A percentile compares a stretch with the other conserved stretches of the same genome.
Evolutionary conservation across 2,329 filamentous ascomycete genomes (phyloP).

Genomic region (Trichoderma sp.): DNA sequence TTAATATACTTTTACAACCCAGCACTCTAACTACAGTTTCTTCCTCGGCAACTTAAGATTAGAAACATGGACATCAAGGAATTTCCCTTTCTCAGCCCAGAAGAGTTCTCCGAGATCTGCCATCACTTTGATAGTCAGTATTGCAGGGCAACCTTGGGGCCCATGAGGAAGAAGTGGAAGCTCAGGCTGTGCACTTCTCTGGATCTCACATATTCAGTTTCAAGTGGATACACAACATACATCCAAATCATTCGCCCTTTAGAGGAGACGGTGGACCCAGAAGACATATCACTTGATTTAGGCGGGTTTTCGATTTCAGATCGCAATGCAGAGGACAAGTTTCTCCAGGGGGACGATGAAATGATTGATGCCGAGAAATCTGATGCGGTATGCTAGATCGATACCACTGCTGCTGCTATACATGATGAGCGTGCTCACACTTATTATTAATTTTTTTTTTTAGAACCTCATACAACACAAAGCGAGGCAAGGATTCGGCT

Average conservation of each 20-base stretch:
- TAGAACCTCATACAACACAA: constrained; percentile 42
- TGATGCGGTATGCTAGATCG: constrained; percentile 44
- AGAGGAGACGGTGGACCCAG: constrained; percentile 42
- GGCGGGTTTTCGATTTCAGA: constrained; percentile 44
- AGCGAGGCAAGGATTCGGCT: constrained; percentile 36
- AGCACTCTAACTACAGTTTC: background rate
- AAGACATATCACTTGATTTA: constrained; percentile 46
- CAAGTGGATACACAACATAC: constrained; percentile 49
- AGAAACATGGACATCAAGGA: constrained; percentile 42
- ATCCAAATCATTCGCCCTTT: constrained; percentile 56
- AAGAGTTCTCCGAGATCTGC: constrained; percentile 65
- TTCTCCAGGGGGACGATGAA: constrained; percentile 38
- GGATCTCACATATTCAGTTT: constrained; percentile 41
- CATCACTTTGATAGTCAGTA: constrained; percentile 59
- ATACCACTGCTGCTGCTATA: background rate
- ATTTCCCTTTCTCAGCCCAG: constrained; percentile 59
- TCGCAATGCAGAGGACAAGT: constrained; percentile 21
- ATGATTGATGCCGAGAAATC: constrained; percentile 52
- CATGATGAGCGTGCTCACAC: constrained; percentile 22
- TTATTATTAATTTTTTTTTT: constrained; percentile 18
- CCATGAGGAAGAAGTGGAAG: constrained; percentile 52
- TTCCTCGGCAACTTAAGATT: background rate
- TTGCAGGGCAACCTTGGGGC: constrained; percentile 55
- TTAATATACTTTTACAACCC: background rate
- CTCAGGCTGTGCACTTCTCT: constrained; percentile 52